Conservation (phyloP, 2,329 filamentous ascomycete genomes). For the Calonectria naviculata region DNA sequence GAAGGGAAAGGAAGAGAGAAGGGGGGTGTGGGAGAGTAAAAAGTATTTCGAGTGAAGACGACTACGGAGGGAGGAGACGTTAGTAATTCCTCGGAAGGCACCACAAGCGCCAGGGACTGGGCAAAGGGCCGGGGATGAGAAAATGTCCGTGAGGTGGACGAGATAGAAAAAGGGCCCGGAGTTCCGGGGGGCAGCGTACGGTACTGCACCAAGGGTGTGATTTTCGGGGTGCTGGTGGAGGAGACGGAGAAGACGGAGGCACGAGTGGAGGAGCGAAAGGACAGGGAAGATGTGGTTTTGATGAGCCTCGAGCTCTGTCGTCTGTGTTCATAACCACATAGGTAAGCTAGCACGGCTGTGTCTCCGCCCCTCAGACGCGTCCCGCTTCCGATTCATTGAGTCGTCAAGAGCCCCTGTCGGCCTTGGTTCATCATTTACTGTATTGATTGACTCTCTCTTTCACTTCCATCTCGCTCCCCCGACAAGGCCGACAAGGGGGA, state of each 20-base stretch:
- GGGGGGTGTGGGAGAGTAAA: conserved; percentile 1
- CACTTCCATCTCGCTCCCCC: neutral
- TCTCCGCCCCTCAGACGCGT: neutral
- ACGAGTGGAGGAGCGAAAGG: neutral
- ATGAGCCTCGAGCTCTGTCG: neutral
- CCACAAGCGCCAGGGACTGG: conserved; percentile 22
- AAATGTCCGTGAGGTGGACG: conserved; percentile 9
- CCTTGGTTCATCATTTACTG: neutral
- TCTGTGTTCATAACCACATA: neutral
- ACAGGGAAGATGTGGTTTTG: neutral
- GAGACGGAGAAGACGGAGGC: neutral
- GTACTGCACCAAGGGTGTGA: conserved; percentile 15
- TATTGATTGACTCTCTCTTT: neutral
- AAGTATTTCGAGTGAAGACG: neutral
- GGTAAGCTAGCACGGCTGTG: neutral
- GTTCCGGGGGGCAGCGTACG: conserved; percentile 6
- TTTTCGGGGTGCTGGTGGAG: conserved; percentile 10
- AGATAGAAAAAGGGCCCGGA: conserved; percentile 12
- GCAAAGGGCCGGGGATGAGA: conserved; percentile 1
- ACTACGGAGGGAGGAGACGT: conserved; percentile 21
- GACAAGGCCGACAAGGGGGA: neutral
- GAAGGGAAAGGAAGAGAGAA: conserved; percentile 3
- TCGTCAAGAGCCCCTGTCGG: neutral
- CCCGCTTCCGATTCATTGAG: neutral
- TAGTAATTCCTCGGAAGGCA: conserved; percentile 24